These are phyloP conservation scores for Gyromitra esculenta DNA, from an alignment of 2,329 filamentous ascomycete genomes.

Conservation along the genomic window DNA sequence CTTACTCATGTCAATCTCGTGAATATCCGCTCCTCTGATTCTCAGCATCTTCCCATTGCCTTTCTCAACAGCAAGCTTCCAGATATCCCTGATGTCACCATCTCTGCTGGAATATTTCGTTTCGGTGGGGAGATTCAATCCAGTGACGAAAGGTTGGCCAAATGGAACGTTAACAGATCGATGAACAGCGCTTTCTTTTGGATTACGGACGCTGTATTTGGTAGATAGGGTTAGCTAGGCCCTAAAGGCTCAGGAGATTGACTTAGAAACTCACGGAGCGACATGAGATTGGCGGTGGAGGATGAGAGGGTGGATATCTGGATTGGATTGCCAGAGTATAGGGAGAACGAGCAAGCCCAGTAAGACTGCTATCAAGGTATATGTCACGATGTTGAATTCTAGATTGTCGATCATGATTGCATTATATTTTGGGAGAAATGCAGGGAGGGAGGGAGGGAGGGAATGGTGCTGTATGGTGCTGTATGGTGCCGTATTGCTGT, in stretches of 20 bases:
- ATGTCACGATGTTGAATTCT: slow-evolving; percentile 77
- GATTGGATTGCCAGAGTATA: slow-evolving; percentile 76
- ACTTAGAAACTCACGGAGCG: slow-evolving; percentile 64
- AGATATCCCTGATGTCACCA: slow-evolving; percentile 90
- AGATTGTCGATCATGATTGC: slow-evolving; percentile 66
- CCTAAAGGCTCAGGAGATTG: neutral
- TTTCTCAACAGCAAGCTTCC: slow-evolving; percentile 74
- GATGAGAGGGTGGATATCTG: slow-evolving; percentile 90
- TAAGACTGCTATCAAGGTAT: slow-evolving; percentile 74
- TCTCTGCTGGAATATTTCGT: slow-evolving; percentile 68
- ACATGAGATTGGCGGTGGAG: slow-evolving; percentile 84
- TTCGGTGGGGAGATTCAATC: slow-evolving; percentile 64
- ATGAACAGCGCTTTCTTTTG: slow-evolving; percentile 85
- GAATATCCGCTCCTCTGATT: slow-evolving; percentile 74
- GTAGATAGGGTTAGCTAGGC: slow-evolving; percentile 9
- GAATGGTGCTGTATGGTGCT: no score
- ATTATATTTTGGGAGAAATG: slow-evolving; percentile 11
- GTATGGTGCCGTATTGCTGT: no score
- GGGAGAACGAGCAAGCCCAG: slow-evolving; percentile 75
- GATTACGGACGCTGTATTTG: slow-evolving; percentile 71
- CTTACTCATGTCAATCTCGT: slow-evolving; percentile 81
- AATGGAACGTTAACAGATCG: slow-evolving; percentile 85
- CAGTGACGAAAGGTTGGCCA: slow-evolving; percentile 79
- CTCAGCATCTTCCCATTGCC: slow-evolving; percentile 70
- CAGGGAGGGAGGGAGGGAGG: neutral